Evolutionary conservation across 2,329 filamentous ascomycete species (phyloP), one percentile per base, ranked within the genome.

Genomic region (Nothopassalora personata): DNA sequence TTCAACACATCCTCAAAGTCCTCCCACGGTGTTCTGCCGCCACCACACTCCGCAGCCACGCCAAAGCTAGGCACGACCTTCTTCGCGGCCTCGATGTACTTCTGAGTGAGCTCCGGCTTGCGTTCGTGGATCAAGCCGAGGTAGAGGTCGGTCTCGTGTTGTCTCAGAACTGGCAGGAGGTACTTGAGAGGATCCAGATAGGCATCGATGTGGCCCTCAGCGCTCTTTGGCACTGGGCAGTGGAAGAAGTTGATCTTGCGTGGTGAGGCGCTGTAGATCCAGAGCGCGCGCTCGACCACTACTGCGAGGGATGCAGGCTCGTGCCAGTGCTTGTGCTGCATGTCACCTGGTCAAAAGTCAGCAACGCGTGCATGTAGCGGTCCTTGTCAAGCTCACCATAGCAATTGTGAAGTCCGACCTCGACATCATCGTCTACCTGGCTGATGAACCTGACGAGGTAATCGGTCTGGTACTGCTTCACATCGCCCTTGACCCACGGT

Each of bases 371-470:
- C 11, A 33, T 4, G 11, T 39, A 1, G 48, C 31, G 3, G 10
- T 45, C 28, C 3, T 11, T 7, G 10, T 11, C 27, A 28, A 33
- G 47, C 56, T 54, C 34, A 68, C 78, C 79, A 62, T 80, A 80
- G 67, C 79, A 81, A 19, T 80, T 70, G 64, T 80, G 78, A 33
- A 77, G 71, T 0, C 76, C 78, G 56, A 80, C 49, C 43, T 77
- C 71, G 1, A 79, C 74, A 60, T 73, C 70, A 5, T 65, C 33
- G 34, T 72, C 66, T 4, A 79, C 68, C 8, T 64, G 63, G 7
- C 64, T 61, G 6, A 70, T 67, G 56, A 77, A 61, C 2, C 69
- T 64, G 2, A 66, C 54, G 8, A 76, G 61, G 11, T 75, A 68
- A 5, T 72, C 66, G 8, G 75, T 61, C 15, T 77, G 65, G 4